Evolutionary conservation across 1,139 yeast species (phyloP).

Genomic region (Blastobotrys buckinghamii): DNA sequence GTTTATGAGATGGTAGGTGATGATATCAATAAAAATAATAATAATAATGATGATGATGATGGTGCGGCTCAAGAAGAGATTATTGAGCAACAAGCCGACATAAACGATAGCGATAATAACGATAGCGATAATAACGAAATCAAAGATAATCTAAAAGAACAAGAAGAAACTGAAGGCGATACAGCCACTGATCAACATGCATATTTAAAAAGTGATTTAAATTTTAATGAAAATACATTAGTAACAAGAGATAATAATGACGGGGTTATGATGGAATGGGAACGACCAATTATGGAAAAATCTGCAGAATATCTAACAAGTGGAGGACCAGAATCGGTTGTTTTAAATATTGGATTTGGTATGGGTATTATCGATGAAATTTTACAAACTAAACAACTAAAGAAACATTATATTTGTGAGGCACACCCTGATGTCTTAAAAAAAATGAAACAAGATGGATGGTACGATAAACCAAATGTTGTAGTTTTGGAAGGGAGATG

Average conservation of each 20-base stretch:
- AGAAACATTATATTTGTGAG: slow-evolving; percentile 79
- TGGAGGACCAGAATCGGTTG: slow-evolving; percentile 38
- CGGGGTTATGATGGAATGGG: slow-evolving; percentile 99
- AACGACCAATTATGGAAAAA: slow-evolving; percentile 68
- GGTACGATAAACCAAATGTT: slow-evolving; percentile 74
- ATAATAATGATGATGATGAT: slow-evolving; percentile 62
- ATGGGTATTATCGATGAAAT: slow-evolving; percentile 90
- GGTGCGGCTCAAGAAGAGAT: slow-evolving; percentile 58
- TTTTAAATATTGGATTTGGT: slow-evolving; percentile 88
- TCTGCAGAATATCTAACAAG: slow-evolving; percentile 59
- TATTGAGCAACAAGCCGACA: neutral
- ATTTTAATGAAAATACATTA: slow-evolving; percentile 65
- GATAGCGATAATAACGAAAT: too few relatives aligned
- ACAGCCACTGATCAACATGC: slow-evolving; percentile 46
- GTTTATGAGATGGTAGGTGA: slow-evolving; percentile 63
- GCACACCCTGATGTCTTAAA: slow-evolving; percentile 89
- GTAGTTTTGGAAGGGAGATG: slow-evolving; percentile 79
- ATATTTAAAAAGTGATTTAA: slow-evolving; percentile 60
- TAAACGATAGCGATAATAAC: neutral
- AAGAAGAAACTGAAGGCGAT: slow-evolving; percentile 16
- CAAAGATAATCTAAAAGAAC: too few relatives aligned
- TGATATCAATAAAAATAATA: slow-evolving; percentile 63
- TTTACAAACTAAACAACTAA: slow-evolving; percentile 57
- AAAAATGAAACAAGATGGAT: slow-evolving; percentile 67
- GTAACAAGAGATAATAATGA: slow-evolving; percentile 69